A percentile compares a stretch with the other conserved stretches of the same genome.
Conservation (phyloP, 768 basidiomycete genomes). For the Hemileccinum impolitum region DNA sequence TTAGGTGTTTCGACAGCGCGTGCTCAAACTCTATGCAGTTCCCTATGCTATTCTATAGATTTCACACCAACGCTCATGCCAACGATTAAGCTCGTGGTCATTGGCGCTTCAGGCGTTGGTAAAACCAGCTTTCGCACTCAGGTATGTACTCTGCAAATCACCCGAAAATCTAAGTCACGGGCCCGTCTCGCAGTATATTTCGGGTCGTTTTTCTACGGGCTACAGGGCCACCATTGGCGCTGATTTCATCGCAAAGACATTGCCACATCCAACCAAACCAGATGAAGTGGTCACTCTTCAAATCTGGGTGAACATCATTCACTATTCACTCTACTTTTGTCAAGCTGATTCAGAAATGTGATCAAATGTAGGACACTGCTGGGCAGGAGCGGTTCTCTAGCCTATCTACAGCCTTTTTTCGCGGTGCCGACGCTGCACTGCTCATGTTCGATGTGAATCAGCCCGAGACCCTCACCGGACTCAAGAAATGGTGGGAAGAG, state of each 20-base stretch:
- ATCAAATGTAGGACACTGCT: slow-evolving; percentile 62
- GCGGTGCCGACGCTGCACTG: slow-evolving; percentile 78
- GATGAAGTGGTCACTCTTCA: slow-evolving; percentile 63
- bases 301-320: slow-evolving; percentile 50
- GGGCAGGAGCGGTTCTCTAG: slow-evolving; percentile 88
- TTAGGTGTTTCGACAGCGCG: not conserved
- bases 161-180: not conserved
- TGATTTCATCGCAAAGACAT: slow-evolving; percentile 79
- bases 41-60: slow-evolving; percentile 13
- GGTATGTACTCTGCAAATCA: slow-evolving; percentile 38
- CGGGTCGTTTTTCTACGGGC: slow-evolving; percentile 67
- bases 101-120: slow-evolving; percentile 82
- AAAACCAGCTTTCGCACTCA: slow-evolving; percentile 78
- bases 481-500: slow-evolving; percentile 77
- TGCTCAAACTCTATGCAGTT: slow-evolving; percentile 11
- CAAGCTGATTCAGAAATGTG: slow-evolving; percentile 3
- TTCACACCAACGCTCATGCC: slow-evolving; percentile 42
- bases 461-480: slow-evolving; percentile 53
- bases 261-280: slow-evolving; percentile 56
- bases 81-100: slow-evolving; percentile 77
- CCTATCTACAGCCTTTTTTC: slow-evolving; percentile 78
- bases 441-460: slow-evolving; percentile 79
- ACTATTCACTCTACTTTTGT: not conserved
- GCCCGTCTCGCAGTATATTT: slow-evolving; percentile 56
- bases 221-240: slow-evolving; percentile 87